Conservation (phyloP, 208 protist genomes). For the Porcisia hertigi region DNA sequence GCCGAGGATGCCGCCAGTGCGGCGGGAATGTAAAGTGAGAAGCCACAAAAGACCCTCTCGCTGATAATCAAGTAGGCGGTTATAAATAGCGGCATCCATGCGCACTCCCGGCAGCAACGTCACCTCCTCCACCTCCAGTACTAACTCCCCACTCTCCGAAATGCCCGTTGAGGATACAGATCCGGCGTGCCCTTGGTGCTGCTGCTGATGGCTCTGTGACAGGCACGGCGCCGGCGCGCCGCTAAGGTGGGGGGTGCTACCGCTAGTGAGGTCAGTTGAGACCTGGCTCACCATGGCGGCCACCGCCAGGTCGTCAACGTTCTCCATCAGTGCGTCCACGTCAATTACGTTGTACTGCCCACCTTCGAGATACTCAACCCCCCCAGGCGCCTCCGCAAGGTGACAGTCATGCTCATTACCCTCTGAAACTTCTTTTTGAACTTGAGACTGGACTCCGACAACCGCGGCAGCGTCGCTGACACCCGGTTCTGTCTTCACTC, state of each 20-base stretch:
- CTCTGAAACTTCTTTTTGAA: constrained; percentile 9
- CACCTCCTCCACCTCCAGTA: constrained; percentile 30
- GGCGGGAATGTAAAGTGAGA: constrained; percentile 91
- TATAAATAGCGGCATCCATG: constrained; percentile 53
- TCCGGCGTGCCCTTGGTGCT: neutral
- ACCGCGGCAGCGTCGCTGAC: neutral
- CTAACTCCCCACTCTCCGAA: constrained; percentile 15
- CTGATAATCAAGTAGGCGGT: constrained; percentile 94
- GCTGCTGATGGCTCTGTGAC: constrained; percentile 9
- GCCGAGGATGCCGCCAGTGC: constrained; percentile 94
- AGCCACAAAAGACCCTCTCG: constrained; percentile 95
- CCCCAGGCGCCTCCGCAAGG: neutral
- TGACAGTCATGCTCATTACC: neutral
- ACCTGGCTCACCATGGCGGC: constrained; percentile 18
- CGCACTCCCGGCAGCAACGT: constrained; percentile 42
- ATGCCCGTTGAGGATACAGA: neutral
- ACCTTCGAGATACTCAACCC: neutral
- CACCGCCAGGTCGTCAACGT: constrained; percentile 41
- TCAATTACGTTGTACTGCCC: constrained; percentile 51
- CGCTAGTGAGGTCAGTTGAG: constrained; percentile 9
- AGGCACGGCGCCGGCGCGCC: neutral
- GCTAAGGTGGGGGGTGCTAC: neutral
- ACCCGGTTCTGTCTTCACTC: constrained; percentile 30
- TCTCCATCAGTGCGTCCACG: constrained; percentile 80
- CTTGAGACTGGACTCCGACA: neutral